These are phyloP conservation scores for Candida sithepensis DNA, from an alignment of 805 yeast species.

Conservation along the genomic window DNA sequence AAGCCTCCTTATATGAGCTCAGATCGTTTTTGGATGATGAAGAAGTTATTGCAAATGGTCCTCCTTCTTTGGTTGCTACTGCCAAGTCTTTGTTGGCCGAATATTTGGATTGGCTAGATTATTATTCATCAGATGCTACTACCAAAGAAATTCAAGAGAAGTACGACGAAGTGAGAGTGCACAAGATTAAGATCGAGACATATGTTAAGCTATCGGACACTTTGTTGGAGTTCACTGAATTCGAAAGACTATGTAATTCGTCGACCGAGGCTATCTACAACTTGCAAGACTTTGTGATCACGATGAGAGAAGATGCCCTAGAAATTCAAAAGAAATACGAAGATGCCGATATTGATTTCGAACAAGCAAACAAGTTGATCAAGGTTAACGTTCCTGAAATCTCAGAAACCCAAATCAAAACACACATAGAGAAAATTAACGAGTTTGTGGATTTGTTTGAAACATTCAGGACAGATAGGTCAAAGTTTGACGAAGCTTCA, in stretches of 20 bases:
- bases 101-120: slow-evolving; percentile 74
- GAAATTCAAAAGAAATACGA: slow-evolving; percentile 41
- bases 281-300: slow-evolving; percentile 42
- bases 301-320: slow-evolving; percentile 42
- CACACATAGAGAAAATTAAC: slow-evolving; percentile 22
- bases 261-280: slow-evolving; percentile 39
- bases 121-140: slow-evolving; percentile 54
- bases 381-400: slow-evolving; percentile 29
- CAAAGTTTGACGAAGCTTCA: slow-evolving; percentile 11
- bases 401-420: slow-evolving; percentile 27
- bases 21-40: slow-evolving; percentile 58
- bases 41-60: slow-evolving; percentile 41
- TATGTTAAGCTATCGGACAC: slow-evolving; percentile 40
- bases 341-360: slow-evolving; percentile 46
- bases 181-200: slow-evolving; percentile 33
- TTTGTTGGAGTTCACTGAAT: slow-evolving; percentile 45
- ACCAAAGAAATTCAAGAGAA: slow-evolving; percentile 36
- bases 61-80: slow-evolving; percentile 35
- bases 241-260: slow-evolving; percentile 39
- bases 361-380: slow-evolving; percentile 46
- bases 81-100: slow-evolving; percentile 40
- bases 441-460: slow-evolving; percentile 28
- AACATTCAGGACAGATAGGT: slow-evolving; percentile 23
- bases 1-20: slow-evolving; percentile 66
- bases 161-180: slow-evolving; percentile 27